Conservation (phyloP, 1,139 yeast species). For the Candida sp. region DNA sequence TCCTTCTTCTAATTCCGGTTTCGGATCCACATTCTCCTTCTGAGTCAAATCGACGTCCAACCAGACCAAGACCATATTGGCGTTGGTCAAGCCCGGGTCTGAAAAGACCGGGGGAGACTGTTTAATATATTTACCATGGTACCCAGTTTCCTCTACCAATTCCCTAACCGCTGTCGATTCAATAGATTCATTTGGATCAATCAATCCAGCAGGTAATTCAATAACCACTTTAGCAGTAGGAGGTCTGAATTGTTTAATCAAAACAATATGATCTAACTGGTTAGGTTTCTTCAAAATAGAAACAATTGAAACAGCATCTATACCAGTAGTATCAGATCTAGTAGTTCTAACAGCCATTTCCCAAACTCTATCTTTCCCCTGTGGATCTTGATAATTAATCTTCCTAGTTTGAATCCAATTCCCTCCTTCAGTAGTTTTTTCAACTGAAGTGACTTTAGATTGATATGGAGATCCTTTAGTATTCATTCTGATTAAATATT, state of each 20-base stretch:
- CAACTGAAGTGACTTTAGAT: conserved; percentile 30
- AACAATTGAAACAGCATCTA: conserved; percentile 88
- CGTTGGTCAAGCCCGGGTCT: conserved; percentile 95
- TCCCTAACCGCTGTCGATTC: conserved; percentile 86
- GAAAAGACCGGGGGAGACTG: conserved; percentile 60
- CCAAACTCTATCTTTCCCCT: conserved; percentile 71
- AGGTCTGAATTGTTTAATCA: conserved; percentile 90
- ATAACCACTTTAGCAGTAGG: conserved; percentile 86
- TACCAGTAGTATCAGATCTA: conserved; percentile 58
- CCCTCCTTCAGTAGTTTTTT: conserved; percentile 26
- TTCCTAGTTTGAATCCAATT: conserved; percentile 51
- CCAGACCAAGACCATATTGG: conserved; percentile 77
- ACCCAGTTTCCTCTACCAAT: conserved; percentile 90
- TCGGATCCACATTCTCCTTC: conserved; percentile 64
- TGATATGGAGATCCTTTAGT: conserved; percentile 32
- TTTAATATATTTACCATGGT: conserved; percentile 56
- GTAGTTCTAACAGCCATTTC: conserved; percentile 89
- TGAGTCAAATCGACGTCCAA: conserved; percentile 72
- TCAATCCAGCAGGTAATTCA: conserved; percentile 93
- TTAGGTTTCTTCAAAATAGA: conserved; percentile 58
- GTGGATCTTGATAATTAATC: conserved; percentile 68
- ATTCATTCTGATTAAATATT: background rate
- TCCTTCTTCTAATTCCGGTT: conserved; percentile 75
- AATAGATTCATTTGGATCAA: conserved; percentile 79
- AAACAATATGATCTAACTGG: conserved; percentile 51